Evolutionary conservation across 768 basidiomycete species (phyloP).

Genomic region (Suillus discolor): DNA sequence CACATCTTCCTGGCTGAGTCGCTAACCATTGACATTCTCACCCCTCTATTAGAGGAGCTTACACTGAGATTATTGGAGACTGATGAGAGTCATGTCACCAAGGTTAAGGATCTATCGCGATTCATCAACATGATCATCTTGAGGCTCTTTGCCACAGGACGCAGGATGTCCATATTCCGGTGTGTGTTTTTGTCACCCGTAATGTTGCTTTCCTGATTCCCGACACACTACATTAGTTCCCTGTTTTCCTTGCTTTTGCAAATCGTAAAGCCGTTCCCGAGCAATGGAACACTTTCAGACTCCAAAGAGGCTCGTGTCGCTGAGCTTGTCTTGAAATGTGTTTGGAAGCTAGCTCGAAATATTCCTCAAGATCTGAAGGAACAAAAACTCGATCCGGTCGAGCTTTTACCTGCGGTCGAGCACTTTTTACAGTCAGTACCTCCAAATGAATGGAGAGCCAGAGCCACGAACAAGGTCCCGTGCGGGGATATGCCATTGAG

Average conservation of each 20-base stretch:
- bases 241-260: slow-evolving; percentile 82
- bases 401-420: slow-evolving; percentile 90
- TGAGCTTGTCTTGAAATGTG: slow-evolving; percentile 92
- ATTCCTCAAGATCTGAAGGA: slow-evolving; percentile 91
- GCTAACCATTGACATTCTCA: slow-evolving; percentile 81
- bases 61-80: slow-evolving; percentile 91
- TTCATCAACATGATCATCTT: slow-evolving; percentile 99
- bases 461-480: slow-evolving; percentile 89
- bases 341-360: slow-evolving; percentile 96
- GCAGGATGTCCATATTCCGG: slow-evolving; percentile 92
- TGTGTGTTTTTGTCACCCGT: slow-evolving; percentile 37
- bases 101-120: slow-evolving; percentile 90
- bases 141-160: slow-evolving; percentile 87
- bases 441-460: slow-evolving; percentile 94
- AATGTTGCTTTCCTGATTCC: slow-evolving; percentile 14
- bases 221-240: slow-evolving; percentile 31
- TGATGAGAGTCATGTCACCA: slow-evolving; percentile 80
- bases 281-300: slow-evolving; percentile 67
- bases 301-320: slow-evolving; percentile 88
- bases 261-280: slow-evolving; percentile 83
- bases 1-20: slow-evolving; percentile 87
- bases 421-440: slow-evolving; percentile 91
- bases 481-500: slow-evolving; percentile 97
- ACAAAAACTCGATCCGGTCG: slow-evolving; percentile 78
- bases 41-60: slow-evolving; percentile 87